A percentile compares a stretch with the other conserved stretches of the same genome.
Conservation (phyloP, 345 rosid species). For the Eucalyptus microcorys region DNA sequence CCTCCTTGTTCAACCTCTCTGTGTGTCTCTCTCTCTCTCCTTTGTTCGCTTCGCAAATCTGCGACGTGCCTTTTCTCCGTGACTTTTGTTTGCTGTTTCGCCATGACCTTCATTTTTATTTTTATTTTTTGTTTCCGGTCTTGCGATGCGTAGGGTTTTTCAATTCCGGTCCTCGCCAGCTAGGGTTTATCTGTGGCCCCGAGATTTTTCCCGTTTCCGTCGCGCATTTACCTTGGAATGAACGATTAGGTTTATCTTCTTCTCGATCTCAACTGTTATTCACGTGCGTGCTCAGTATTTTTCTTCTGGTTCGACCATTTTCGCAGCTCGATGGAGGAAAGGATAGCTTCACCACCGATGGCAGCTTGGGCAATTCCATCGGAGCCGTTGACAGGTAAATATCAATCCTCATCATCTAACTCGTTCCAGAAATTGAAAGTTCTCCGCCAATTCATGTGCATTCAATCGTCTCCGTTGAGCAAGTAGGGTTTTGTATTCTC, state of each 20-base stretch:
- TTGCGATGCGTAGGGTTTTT: background rate
- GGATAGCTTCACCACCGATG: constrained; percentile 44
- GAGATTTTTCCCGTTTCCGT: constrained; percentile 4
- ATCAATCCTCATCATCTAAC: background rate
- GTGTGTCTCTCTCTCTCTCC: background rate
- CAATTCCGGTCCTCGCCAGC: constrained; percentile 3
- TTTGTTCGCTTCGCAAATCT: constrained; percentile 16
- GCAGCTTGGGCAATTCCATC: constrained; percentile 37
- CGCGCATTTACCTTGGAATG: background rate
- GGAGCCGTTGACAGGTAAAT: constrained; percentile 55
- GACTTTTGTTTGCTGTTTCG: constrained; percentile 10
- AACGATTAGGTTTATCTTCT: constrained; percentile 37
- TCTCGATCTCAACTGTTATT: background rate
- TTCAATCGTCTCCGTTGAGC: background rate
- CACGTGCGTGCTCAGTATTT: constrained; percentile 4
- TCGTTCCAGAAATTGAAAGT: background rate
- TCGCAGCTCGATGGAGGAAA: constrained; percentile 33
- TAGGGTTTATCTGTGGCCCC: constrained; percentile 28
- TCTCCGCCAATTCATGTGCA: background rate
- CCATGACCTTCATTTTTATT: background rate
- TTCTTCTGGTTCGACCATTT: background rate
- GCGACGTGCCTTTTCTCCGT: constrained; percentile 1
- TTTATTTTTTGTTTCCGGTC: background rate
- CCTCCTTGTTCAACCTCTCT: background rate
- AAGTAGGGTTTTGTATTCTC: constrained; percentile 35